Evolutionary conservation across 169 alveolate species (phyloP).

Genomic region (Cryptosporidium tyzzeri): DNA sequence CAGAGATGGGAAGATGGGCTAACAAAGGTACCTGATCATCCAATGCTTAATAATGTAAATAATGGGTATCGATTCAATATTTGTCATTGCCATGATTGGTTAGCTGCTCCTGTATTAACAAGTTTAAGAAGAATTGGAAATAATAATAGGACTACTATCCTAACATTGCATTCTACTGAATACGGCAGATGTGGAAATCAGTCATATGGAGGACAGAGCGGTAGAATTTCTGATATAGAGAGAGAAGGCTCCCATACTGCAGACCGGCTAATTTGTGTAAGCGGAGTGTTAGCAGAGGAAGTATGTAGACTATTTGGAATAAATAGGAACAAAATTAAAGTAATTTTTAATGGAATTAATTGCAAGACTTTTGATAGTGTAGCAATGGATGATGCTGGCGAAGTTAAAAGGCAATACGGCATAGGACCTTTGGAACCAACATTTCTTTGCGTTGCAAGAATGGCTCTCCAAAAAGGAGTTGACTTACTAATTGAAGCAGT

Average conservation of each 20-base stretch:
- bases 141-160: constrained; percentile 77
- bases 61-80: constrained; percentile 77
- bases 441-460: constrained; percentile 84
- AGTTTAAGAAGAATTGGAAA: constrained; percentile 71
- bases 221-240: constrained; percentile 80
- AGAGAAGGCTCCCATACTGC: constrained; percentile 84
- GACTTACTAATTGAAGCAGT: constrained; percentile 82
- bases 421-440: constrained; percentile 85
- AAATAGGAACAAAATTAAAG: constrained; percentile 77
- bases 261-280: constrained; percentile 84
- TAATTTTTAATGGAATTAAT: constrained; percentile 80
- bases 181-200: constrained; percentile 86
- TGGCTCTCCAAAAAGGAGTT: constrained; percentile 86
- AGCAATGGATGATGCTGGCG: constrained; percentile 78
- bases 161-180: constrained; percentile 86
- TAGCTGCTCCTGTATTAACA: constrained; percentile 82
- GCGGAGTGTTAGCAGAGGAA: constrained; percentile 84
- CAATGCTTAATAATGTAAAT: constrained; percentile 16
- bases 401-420: constrained; percentile 78
- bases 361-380: constrained; percentile 82
- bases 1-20: constrained; percentile 77
- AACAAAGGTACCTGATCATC: constrained; percentile 51
- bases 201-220: constrained; percentile 82
- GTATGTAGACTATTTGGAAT: constrained; percentile 78
- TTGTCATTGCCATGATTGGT: constrained; percentile 86